phyloP scores from a whole-genome alignment of 805 yeast species.

The Pichia exigua region DNA sequence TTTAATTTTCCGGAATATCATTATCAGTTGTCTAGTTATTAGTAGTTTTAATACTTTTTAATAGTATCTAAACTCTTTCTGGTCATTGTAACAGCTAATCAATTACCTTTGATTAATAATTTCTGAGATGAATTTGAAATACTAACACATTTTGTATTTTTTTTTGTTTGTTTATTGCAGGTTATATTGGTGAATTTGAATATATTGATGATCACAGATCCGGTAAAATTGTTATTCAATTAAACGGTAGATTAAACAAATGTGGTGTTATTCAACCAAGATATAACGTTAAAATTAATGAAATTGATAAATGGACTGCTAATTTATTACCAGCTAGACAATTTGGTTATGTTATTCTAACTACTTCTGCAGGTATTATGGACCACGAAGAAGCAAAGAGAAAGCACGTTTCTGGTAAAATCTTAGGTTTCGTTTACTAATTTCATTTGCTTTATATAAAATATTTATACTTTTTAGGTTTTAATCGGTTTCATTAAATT shows the following conservation, averaged over 20 bases:
- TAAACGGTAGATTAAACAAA: conserved; percentile 98
- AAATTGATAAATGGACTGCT: conserved; percentile 98
- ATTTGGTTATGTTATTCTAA: conserved; percentile 95
- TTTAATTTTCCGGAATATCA: conserved; percentile 92
- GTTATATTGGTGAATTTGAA: conserved; percentile 97
- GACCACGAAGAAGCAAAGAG: conserved; percentile 99
- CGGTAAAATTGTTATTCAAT: conserved; percentile 93
- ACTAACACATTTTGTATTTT: background rate
- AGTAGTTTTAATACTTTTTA: background rate
- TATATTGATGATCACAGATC: conserved; percentile 99
- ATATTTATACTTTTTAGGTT: background rate
- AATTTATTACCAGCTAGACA: conserved; percentile 99
- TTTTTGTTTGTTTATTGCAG: conserved; percentile 27
- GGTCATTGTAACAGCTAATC: conserved; percentile 1
- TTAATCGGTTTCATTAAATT: background rate
- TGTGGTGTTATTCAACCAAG: conserved; percentile 99
- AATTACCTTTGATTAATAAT: background rate
- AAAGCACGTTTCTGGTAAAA: conserved; percentile 99
- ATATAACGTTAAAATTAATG: conserved; percentile 92
- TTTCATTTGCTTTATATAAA: background rate
- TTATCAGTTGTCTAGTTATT: conserved; percentile 13
- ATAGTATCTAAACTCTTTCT: background rate
- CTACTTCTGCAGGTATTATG: conserved; percentile 99
- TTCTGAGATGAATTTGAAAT: background rate
- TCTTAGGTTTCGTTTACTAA: conserved; percentile 96